A percentile compares a stretch with the other conserved stretches of the same genome.
phyloP scores from a whole-genome alignment of 2,329 filamentous ascomycete genomes.

The Penicillium janthinellum region DNA sequence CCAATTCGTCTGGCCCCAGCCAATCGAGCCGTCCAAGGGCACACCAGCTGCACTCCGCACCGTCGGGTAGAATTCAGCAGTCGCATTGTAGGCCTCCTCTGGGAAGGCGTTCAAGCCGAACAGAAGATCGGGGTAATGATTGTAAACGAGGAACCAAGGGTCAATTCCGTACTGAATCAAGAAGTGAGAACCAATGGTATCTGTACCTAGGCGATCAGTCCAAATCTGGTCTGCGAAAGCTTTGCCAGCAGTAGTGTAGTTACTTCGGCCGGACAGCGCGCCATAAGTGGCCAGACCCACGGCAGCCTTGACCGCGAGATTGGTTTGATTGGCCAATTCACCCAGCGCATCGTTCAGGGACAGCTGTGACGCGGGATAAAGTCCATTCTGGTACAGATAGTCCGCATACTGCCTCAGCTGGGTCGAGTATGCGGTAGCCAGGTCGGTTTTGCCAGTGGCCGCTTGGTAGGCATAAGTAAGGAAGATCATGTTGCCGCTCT shows the following conservation, averaged over 20 bases:
- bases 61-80: slow-evolving; percentile 37
- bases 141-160: slow-evolving; percentile 38
- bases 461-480: slow-evolving; percentile 39
- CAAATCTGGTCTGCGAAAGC: slow-evolving; percentile 37
- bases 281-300: slow-evolving; percentile 41
- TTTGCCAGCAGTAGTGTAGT: slow-evolving; percentile 37
- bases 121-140: slow-evolving; percentile 41
- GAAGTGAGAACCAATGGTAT: slow-evolving; percentile 37
- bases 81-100: slow-evolving; percentile 35
- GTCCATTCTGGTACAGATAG: slow-evolving; percentile 39
- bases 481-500: slow-evolving; percentile 41
- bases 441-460: slow-evolving; percentile 37
- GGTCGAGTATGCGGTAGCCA: slow-evolving; percentile 32
- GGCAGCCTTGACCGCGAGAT: slow-evolving; percentile 47
- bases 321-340: slow-evolving; percentile 43
- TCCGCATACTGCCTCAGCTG: slow-evolving; percentile 39
- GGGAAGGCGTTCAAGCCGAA: slow-evolving; percentile 41
- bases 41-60: slow-evolving; percentile 35
- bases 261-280: slow-evolving; percentile 28
- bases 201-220: slow-evolving; percentile 32
- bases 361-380: slow-evolving; percentile 38
- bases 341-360: slow-evolving; percentile 45
- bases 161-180: slow-evolving; percentile 35
- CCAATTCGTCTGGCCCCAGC: slow-evolving; percentile 45
- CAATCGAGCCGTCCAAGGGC: slow-evolving; percentile 34